Conservation (phyloP, 257 asterid genomes). For the Lycium barbarum region DNA sequence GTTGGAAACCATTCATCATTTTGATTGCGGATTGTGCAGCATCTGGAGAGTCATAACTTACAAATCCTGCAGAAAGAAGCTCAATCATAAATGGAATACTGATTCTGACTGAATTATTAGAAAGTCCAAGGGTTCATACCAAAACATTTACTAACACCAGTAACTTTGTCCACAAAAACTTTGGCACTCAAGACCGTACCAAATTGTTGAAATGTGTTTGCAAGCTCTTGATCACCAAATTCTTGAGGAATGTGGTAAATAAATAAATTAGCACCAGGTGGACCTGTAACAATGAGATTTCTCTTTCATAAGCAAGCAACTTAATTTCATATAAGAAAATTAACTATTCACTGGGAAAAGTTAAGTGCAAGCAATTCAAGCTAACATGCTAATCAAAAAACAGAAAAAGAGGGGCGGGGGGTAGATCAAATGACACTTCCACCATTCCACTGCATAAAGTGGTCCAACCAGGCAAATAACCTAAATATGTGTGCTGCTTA, state of each 20-base stretch:
- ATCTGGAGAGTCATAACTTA: slow-evolving; percentile 82
- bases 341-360: neutral
- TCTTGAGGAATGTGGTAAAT: slow-evolving; percentile 97
- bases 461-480: neutral
- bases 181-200: slow-evolving; percentile 91
- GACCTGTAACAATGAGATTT: slow-evolving; percentile 61
- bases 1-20: slow-evolving; percentile 82
- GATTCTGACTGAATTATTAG: slow-evolving; percentile 4
- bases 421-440: neutral
- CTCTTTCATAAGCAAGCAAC: neutral
- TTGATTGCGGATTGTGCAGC: slow-evolving; percentile 86
- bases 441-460: neutral
- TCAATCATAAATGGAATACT: slow-evolving; percentile 18
- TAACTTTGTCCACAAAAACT: slow-evolving; percentile 88
- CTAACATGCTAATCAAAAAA: neutral
- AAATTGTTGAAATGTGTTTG: slow-evolving; percentile 71
- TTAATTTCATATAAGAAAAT: neutral
- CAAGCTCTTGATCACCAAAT: slow-evolving; percentile 87
- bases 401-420: neutral
- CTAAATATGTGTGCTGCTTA: neutral
- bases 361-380: slow-evolving; percentile 17
- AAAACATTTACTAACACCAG: slow-evolving; percentile 92
- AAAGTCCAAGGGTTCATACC: slow-evolving; percentile 53
- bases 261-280: slow-evolving; percentile 92
- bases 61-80: slow-evolving; percentile 67